A percentile compares a stretch with the other conserved stretches of the same genome.
These are phyloP conservation scores for Trichoderma sp. DNA, from an alignment of 2,329 filamentous ascomycete species.

Conservation along the genomic window DNA sequence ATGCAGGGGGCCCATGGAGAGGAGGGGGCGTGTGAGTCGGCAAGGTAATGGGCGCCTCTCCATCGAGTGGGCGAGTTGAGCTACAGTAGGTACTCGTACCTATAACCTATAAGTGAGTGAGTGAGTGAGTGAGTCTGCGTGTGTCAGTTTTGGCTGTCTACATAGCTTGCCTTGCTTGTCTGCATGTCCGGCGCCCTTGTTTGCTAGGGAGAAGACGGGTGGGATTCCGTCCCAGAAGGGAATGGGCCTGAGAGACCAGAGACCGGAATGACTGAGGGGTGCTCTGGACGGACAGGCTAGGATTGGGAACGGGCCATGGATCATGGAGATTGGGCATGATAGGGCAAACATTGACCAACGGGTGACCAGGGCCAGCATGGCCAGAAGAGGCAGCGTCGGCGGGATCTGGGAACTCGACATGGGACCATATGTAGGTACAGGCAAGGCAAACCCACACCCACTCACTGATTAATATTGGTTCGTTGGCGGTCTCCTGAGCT, in stretches of 20 bases:
- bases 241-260: slow-evolving; percentile 3
- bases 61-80: not conserved
- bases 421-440: slow-evolving; percentile 19
- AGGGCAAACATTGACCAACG: slow-evolving; percentile 17
- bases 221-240: slow-evolving; percentile 21
- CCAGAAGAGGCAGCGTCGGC: slow-evolving; percentile 24
- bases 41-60: slow-evolving; percentile 9
- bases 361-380: slow-evolving; percentile 15
- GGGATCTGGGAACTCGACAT: slow-evolving; percentile 21
- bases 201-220: slow-evolving; percentile 18
- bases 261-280: slow-evolving; percentile 11
- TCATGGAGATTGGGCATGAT: slow-evolving; percentile 23
- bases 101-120: not conserved
- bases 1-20: slow-evolving; percentile 11
- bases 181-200: slow-evolving; percentile 20
- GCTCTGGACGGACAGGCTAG: not conserved
- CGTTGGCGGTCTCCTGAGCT: slow-evolving; percentile 9
- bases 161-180: not conserved
- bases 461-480: slow-evolving; percentile 14
- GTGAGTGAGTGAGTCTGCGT: not conserved
- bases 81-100: not conserved
- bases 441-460: slow-evolving; percentile 9
- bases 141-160: slow-evolving; percentile 11
- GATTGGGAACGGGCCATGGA: not conserved
- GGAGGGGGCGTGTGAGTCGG: slow-evolving; percentile 12